These are phyloP conservation scores for Ascosphaera aggregata DNA, from an alignment of 2,329 filamentous ascomycete species.

Conservation along the genomic window DNA sequence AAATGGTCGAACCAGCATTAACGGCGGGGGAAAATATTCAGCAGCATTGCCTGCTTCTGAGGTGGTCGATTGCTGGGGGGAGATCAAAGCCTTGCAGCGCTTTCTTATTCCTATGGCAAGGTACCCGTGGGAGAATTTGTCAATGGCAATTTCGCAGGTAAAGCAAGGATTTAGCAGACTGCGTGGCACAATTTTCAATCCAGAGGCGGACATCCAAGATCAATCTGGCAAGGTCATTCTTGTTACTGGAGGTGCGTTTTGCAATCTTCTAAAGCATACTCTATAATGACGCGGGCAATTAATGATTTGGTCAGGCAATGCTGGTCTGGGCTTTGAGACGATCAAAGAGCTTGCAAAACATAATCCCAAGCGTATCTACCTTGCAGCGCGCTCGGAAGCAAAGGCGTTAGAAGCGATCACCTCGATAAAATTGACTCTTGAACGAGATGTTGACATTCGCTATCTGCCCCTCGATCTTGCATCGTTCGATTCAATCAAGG, in stretches of 20 bases:
- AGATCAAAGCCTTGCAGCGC: not conserved
- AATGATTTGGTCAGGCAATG: constrained; percentile 16
- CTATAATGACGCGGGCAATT: too few species aligned
- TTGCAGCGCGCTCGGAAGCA: constrained; percentile 25
- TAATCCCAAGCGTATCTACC: constrained; percentile 28
- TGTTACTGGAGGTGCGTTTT: constrained; percentile 24
- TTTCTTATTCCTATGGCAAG: not conserved
- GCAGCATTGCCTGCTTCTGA: not conserved
- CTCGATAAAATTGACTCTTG: constrained; percentile 14
- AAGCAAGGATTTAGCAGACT: constrained; percentile 1
- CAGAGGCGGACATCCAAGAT: constrained; percentile 22
- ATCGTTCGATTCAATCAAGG: constrained; percentile 25
- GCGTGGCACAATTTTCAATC: constrained; percentile 12
- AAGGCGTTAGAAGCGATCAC: constrained; percentile 23
- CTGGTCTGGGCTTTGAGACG: constrained; percentile 24
- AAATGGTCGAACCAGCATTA: not conserved
- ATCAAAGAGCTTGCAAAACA: constrained; percentile 27
- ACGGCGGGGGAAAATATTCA: not conserved
- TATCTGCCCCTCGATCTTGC: constrained; percentile 26
- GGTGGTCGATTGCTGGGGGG: not conserved
- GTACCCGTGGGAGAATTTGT: constrained; percentile 3
- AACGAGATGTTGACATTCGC: constrained; percentile 14
- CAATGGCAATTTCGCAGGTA: constrained; percentile 1
- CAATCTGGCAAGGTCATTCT: constrained; percentile 27
- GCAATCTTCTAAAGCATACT: too few species aligned